Evolutionary conservation across 2,329 filamentous ascomycete genomes (phyloP).

Genomic region (Aureobasidium uvarum): DNA sequence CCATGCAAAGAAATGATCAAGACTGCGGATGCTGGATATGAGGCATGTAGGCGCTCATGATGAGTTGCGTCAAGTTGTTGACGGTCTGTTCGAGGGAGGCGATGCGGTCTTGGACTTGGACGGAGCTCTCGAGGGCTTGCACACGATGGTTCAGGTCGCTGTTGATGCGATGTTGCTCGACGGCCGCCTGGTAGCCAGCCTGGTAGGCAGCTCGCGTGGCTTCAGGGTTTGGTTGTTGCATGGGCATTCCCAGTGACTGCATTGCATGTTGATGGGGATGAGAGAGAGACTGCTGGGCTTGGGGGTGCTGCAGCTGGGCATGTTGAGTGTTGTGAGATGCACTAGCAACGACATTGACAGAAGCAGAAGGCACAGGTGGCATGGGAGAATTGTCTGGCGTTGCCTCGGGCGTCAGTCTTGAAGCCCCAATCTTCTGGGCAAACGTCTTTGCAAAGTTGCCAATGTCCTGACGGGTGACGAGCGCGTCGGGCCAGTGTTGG

Average conservation of each 20-base stretch:
- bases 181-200: conserved; percentile 23
- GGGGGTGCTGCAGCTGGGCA: not conserved
- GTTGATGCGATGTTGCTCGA: conserved; percentile 25
- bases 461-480: conserved; percentile 24
- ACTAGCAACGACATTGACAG: not conserved
- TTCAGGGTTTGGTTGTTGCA: not conserved
- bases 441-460: conserved; percentile 26
- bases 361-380: conserved; percentile 3
- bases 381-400: conserved; percentile 14
- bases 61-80: conserved; percentile 24
- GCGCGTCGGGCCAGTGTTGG: conserved; percentile 17
- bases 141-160: conserved; percentile 21
- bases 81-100: conserved; percentile 20
- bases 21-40: conserved; percentile 22
- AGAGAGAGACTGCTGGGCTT: not conserved
- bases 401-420: conserved; percentile 3
- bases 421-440: conserved; percentile 3
- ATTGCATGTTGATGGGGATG: conserved; percentile 1
- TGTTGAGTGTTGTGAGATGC: not conserved
- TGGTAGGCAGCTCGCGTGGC: conserved; percentile 21
- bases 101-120: conserved; percentile 21
- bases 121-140: conserved; percentile 3
- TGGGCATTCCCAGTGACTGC: not conserved
- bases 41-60: conserved; percentile 25
- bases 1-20: not conserved